Evolutionary conservation across 805 yeast genomes (phyloP).

Genomic region (Pichia exigua): DNA sequence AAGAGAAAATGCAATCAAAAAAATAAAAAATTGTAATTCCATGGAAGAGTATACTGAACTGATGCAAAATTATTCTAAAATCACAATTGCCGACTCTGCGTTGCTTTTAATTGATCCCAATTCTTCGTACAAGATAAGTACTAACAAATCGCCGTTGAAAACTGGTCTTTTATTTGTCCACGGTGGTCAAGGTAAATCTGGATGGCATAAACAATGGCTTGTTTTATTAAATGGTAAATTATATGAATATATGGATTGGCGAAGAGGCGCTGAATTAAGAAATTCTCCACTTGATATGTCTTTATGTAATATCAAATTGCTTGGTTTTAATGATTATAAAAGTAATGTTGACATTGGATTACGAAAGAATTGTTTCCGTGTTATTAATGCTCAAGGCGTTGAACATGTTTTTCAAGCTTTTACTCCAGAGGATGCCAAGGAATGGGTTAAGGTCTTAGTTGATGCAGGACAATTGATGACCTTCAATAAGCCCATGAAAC

Average conservation of each 20-base stretch:
- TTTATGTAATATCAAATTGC: slow-evolving; percentile 52
- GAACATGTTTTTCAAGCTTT: slow-evolving; percentile 72
- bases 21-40: slow-evolving; percentile 15
- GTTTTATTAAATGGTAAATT: slow-evolving; percentile 61
- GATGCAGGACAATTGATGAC: slow-evolving; percentile 38
- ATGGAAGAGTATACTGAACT: slow-evolving; percentile 29
- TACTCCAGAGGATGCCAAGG: slow-evolving; percentile 53
- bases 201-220: slow-evolving; percentile 91
- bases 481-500: slow-evolving; percentile 10
- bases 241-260: slow-evolving; percentile 73
- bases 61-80: slow-evolving; percentile 28
- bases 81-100: background rate
- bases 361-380: slow-evolving; percentile 60
- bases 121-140: slow-evolving; percentile 1
- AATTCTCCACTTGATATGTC: slow-evolving; percentile 65
- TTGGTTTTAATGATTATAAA: slow-evolving; percentile 33
- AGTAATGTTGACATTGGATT: slow-evolving; percentile 33
- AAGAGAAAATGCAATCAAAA: slow-evolving; percentile 14
- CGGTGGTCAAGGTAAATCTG: slow-evolving; percentile 53
- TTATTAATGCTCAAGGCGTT: slow-evolving; percentile 57
- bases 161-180: slow-evolving; percentile 48
- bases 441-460: slow-evolving; percentile 61
- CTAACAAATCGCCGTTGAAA: slow-evolving; percentile 12
- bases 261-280: slow-evolving; percentile 54
- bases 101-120: slow-evolving; percentile 5